These are phyloP conservation scores for Trichoderma oligosporum DNA, from an alignment of 2,329 filamentous ascomycete genomes.

Conservation along the genomic window DNA sequence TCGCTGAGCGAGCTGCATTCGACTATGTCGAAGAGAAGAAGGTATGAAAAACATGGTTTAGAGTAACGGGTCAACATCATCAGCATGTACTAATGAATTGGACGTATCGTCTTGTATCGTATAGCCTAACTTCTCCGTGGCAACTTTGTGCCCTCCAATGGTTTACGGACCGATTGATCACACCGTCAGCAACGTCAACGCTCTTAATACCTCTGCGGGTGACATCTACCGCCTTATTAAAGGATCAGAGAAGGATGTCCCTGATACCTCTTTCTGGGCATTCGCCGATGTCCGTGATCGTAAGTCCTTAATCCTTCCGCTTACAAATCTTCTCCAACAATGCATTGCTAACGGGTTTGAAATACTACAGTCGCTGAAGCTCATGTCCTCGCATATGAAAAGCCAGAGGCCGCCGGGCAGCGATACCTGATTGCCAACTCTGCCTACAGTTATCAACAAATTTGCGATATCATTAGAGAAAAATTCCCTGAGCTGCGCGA, in stretches of 20 bases:
- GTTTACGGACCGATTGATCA: background rate
- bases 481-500: background rate
- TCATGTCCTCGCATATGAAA: background rate
- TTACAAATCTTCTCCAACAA: accelerated
- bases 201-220: background rate
- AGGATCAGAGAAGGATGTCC: background rate
- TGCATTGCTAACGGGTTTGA: background rate
- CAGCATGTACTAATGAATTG: background rate
- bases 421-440: constrained; percentile 2
- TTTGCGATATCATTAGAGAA: background rate
- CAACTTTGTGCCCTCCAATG: background rate
- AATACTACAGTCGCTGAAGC: background rate
- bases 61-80: too few relatives aligned
- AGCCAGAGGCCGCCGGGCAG: constrained; percentile 3
- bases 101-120: too few relatives aligned
- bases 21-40: background rate
- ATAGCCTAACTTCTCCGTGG: background rate
- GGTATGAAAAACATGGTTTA: background rate
- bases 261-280: background rate
- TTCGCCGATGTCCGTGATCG: constrained; percentile 5
- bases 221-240: background rate
- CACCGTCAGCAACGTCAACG: background rate
- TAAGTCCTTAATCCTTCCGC: background rate
- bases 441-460: constrained; percentile 3
- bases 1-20: background rate